Percentiles rank a stretch among this genome's conserved stretches.
phyloP scores from a whole-genome alignment of 768 basidiomycete genomes.

The Pilatotrama ljubarskyi region DNA sequence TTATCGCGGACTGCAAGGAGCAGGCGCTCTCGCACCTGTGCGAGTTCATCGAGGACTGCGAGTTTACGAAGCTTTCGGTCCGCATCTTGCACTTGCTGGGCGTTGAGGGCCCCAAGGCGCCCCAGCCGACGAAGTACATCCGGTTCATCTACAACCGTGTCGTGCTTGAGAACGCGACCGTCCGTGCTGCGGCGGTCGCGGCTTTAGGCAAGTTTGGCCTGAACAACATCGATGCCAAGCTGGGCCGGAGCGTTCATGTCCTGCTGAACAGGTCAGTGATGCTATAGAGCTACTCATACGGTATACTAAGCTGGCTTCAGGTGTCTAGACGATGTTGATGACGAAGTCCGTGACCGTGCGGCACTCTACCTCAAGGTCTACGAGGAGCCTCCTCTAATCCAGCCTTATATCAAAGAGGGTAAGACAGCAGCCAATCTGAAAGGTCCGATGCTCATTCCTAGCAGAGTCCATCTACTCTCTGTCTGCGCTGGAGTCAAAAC shows the following conservation, averaged over 20 bases:
- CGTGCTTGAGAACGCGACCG: slow-evolving; percentile 96
- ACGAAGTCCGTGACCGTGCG: slow-evolving; percentile 97
- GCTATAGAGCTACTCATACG: not conserved
- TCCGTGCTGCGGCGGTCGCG: slow-evolving; percentile 93
- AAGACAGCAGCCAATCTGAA: slow-evolving; percentile 18
- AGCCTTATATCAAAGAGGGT: slow-evolving; percentile 93
- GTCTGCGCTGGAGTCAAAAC: slow-evolving; percentile 83
- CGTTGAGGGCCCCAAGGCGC: slow-evolving; percentile 92
- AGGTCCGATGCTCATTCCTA: not conserved
- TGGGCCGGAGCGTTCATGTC: slow-evolving; percentile 86
- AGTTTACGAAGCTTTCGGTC: slow-evolving; percentile 98
- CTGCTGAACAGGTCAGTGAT: slow-evolving; percentile 72
- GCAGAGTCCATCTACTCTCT: slow-evolving; percentile 94
- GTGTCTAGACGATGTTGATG: slow-evolving; percentile 97
- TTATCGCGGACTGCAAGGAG: slow-evolving; percentile 93
- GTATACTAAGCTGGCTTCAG: slow-evolving; percentile 39
- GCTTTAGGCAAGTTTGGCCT: slow-evolving; percentile 97
- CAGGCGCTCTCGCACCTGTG: slow-evolving; percentile 97
- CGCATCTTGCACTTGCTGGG: slow-evolving; percentile 95
- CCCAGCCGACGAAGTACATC: slow-evolving; percentile 98
- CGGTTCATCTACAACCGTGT: slow-evolving; percentile 99
- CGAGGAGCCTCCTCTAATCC: slow-evolving; percentile 75
- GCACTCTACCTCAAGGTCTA: slow-evolving; percentile 90
- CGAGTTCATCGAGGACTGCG: slow-evolving; percentile 99
- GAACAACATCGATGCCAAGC: slow-evolving; percentile 71